Percentiles rank a stretch among this genome's conserved stretches.
Conservation (phyloP, 1,139 yeast genomes). For the Kazachstania sp. region DNA sequence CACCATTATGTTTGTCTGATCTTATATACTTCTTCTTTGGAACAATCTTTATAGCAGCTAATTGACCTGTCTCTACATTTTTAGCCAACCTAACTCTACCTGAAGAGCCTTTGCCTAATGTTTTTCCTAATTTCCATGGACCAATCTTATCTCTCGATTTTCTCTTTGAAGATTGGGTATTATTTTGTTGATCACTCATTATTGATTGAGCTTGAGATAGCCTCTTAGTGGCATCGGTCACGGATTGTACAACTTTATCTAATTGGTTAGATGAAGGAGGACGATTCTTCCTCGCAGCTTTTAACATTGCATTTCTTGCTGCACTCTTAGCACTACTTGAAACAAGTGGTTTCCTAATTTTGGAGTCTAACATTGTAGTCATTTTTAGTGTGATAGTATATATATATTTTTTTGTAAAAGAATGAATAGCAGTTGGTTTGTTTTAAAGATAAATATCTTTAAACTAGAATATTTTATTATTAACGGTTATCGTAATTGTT, state of each 20-base stretch:
- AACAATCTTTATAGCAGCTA: conserved; percentile 76
- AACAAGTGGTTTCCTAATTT: conserved; percentile 1
- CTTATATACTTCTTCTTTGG: conserved; percentile 37
- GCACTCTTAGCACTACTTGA: conserved; percentile 19
- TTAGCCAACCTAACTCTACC: conserved; percentile 72
- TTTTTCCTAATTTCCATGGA: conserved; percentile 74
- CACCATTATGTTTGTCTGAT: conserved; percentile 6
- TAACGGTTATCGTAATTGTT: too few relatives aligned
- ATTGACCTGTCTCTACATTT: conserved; percentile 57
- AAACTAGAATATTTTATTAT: too few relatives aligned
- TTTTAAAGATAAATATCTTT: too few relatives aligned
- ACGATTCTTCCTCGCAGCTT: conserved; percentile 3
- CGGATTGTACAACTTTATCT: conserved; percentile 34
- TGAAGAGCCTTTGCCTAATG: conserved; percentile 75
- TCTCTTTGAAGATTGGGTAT: conserved; percentile 26
- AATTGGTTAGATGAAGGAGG: conserved; percentile 14
- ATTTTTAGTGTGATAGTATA: background rate
- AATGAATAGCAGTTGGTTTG: conserved; percentile 16
- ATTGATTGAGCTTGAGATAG: conserved; percentile 40
- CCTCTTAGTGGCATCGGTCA: conserved; percentile 55
- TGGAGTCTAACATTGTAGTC: conserved; percentile 1
- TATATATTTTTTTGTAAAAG: conserved; percentile 4
- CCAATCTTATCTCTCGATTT: conserved; percentile 42
- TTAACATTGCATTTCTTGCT: conserved; percentile 23
- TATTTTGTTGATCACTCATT: conserved; percentile 5